Percentiles rank a stretch among this genome's conserved stretches.
Evolutionary conservation across 768 basidiomycete genomes (phyloP).

Genomic region (Trametes coccinea): DNA sequence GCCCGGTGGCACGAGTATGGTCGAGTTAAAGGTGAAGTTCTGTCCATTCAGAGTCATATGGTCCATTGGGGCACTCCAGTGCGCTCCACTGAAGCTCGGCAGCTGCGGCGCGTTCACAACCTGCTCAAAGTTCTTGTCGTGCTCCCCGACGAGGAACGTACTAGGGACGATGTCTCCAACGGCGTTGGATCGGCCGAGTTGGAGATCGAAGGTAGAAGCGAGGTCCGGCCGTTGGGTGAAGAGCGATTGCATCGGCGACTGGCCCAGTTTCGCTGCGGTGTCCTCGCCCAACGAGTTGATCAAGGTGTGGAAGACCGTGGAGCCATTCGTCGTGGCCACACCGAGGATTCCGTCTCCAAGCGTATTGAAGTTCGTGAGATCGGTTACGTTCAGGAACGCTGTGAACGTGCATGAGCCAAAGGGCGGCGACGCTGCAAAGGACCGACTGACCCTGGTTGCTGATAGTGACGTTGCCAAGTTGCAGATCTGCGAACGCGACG

Average conservation of each 20-base stretch:
- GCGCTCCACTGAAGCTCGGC: constrained; percentile 39
- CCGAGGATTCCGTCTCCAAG: constrained; percentile 72
- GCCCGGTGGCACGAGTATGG: constrained; percentile 23
- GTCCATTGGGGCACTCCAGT: constrained; percentile 36
- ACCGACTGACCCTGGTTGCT: constrained; percentile 64
- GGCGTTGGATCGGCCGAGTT: constrained; percentile 27
- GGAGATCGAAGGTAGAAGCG: constrained; percentile 30
- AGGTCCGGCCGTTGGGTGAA: constrained; percentile 26
- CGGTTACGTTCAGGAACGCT: constrained; percentile 43
- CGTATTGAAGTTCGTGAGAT: constrained; percentile 53
- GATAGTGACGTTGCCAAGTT: constrained; percentile 40
- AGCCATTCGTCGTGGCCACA: constrained; percentile 76
- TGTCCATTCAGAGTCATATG: constrained; percentile 52
- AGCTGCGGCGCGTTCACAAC: constrained; percentile 27
- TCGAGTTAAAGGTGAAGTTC: constrained; percentile 46
- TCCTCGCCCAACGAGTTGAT: constrained; percentile 14
- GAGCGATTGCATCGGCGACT: constrained; percentile 26
- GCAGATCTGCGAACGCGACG: constrained; percentile 38
- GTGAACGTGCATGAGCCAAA: constrained; percentile 48
- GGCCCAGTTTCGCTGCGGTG: constrained; percentile 13
- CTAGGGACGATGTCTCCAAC: constrained; percentile 27
- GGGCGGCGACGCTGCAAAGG: constrained; percentile 54
- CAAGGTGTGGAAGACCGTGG: constrained; percentile 53
- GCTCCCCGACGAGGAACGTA: constrained; percentile 31
- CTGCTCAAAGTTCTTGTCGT: constrained; percentile 22